Conservation (phyloP, 2,329 filamentous ascomycete genomes). For the Talaromyces sp. region DNA sequence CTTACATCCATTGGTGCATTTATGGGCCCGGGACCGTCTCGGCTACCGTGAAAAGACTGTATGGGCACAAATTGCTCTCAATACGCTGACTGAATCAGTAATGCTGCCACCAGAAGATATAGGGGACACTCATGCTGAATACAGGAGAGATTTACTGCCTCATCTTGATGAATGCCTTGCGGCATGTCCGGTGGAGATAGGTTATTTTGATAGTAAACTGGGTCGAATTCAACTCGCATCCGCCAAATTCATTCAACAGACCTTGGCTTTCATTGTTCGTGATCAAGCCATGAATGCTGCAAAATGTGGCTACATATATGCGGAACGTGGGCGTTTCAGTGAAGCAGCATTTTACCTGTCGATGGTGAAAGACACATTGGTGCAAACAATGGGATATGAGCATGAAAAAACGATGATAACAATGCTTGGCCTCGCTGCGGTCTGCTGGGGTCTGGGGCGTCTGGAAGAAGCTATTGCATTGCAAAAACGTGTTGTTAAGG, state of each 20-base stretch:
- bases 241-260: conserved; percentile 12
- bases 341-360: conserved; percentile 19
- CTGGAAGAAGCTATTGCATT: conserved; percentile 20
- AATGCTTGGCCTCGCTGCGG: conserved; percentile 19
- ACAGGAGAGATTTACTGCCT: conserved; percentile 24
- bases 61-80: conserved; percentile 18
- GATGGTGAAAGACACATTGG: conserved; percentile 21
- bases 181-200: conserved; percentile 12
- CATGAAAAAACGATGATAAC: conserved; percentile 13
- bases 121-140: conserved; percentile 20
- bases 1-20: conserved; percentile 36
- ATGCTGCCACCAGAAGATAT: conserved; percentile 14
- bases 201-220: neutral
- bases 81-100: conserved; percentile 22
- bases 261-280: conserved; percentile 17
- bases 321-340: conserved; percentile 22
- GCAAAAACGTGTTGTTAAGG: conserved; percentile 20
- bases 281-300: conserved; percentile 20
- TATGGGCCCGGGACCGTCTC: conserved; percentile 30
- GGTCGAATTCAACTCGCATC: conserved; percentile 15
- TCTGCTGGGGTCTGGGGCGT: conserved; percentile 18
- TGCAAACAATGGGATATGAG: conserved; percentile 17
- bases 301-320: conserved; percentile 25
- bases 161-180: conserved; percentile 24
- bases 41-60: conserved; percentile 17